phyloP scores from a whole-genome alignment of 306 rosid genomes.

The Pachyrhizus erosus region DNA sequence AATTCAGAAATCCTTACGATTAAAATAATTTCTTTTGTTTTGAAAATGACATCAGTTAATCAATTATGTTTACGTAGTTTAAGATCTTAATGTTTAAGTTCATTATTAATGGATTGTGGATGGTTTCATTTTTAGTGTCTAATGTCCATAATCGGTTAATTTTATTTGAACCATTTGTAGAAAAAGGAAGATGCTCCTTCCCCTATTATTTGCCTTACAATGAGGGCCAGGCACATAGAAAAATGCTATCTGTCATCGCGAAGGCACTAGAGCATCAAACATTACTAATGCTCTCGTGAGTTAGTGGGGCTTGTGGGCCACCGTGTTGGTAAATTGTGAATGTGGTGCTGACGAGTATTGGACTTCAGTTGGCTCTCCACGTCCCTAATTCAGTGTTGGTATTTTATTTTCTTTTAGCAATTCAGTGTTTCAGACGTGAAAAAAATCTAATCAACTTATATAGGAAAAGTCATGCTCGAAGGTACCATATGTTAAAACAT shows the following conservation, averaged over 20 bases:
- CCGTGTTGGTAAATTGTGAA: not conserved
- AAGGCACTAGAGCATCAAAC: not conserved
- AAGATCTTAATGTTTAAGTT: constrained; percentile 12
- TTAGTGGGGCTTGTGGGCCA: not conserved
- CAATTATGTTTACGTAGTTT: not conserved
- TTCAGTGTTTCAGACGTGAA: too few species aligned
- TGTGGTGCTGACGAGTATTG: not conserved
- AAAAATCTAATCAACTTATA: too few species aligned
- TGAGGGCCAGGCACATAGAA: not conserved
- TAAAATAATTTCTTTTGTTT: too few species aligned
- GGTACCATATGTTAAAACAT: too few species aligned
- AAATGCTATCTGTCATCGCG: not conserved
- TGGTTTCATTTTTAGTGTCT: constrained; percentile 4
- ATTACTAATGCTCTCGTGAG: not conserved
- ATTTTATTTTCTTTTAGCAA: too few species aligned
- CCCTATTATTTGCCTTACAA: not conserved
- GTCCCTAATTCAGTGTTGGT: too few species aligned
- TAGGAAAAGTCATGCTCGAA: too few species aligned
- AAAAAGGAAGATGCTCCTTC: not conserved
- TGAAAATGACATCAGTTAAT: not conserved
- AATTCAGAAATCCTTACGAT: constrained; percentile 86
- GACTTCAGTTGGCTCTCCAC: too few species aligned
- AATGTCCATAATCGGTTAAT: not conserved
- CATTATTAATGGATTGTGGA: not conserved
- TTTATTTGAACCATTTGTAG: not conserved